phyloP scores from a whole-genome alignment of 2,329 filamentous ascomycete species.

The Leptographium galeiforme region DNA sequence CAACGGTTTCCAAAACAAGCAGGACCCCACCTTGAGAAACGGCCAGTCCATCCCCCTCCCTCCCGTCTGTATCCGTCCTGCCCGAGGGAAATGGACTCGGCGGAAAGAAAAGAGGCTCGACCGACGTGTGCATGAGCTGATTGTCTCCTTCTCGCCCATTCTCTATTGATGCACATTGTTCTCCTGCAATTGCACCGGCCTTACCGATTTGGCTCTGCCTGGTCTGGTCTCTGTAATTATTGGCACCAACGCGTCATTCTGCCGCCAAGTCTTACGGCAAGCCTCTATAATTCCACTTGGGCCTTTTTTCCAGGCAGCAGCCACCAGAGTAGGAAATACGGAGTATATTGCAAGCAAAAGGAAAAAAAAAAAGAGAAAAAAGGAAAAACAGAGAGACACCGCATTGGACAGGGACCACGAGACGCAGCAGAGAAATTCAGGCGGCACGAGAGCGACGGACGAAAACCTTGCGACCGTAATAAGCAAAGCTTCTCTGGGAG shows the following conservation, averaged over 20 bases:
- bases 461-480: background rate
- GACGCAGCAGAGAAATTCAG: background rate
- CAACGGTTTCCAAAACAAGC: too few relatives aligned
- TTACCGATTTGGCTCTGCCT: background rate
- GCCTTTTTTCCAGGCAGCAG: background rate
- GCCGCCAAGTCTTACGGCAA: conserved; percentile 1
- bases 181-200: background rate
- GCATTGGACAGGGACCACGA: background rate
- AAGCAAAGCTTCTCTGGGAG: background rate
- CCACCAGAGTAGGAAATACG: background rate
- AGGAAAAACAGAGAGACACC: background rate
- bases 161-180: background rate
- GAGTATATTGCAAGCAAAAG: background rate
- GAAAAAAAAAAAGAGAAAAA: background rate
- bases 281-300: background rate
- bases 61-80: conserved; percentile 5
- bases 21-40: background rate
- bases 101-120: background rate
- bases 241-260: conserved; percentile 1
- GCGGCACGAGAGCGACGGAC: background rate
- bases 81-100: background rate
- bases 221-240: background rate
- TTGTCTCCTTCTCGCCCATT: background rate
- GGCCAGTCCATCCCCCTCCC: background rate
- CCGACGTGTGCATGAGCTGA: background rate